Evolutionary conservation across 805 yeast genomes (phyloP).

Genomic region (Sungouiella thailandica): DNA sequence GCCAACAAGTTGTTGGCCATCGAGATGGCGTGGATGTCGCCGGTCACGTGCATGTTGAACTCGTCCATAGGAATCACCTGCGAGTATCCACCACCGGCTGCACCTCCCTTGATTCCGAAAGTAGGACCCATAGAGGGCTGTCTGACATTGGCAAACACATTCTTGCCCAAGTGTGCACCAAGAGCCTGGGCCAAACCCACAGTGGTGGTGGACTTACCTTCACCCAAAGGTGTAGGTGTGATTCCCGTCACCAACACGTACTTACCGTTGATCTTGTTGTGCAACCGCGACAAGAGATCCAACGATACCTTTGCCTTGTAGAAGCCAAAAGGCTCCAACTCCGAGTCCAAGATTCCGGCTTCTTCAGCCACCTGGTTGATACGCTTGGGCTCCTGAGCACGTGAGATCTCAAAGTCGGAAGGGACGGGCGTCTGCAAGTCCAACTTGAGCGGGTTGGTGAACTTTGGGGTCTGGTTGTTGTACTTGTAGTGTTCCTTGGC

Average conservation of each 20-base stretch:
- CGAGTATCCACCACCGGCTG: constrained; percentile 87
- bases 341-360: constrained; percentile 61
- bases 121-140: constrained; percentile 91
- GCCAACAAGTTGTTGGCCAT: constrained; percentile 78
- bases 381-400: constrained; percentile 68
- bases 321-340: constrained; percentile 70
- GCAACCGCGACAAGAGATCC: constrained; percentile 56
- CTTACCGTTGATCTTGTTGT: constrained; percentile 59
- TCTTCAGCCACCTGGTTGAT: constrained; percentile 66
- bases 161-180: constrained; percentile 66
- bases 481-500: constrained; percentile 49
- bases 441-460: constrained; percentile 53
- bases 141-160: constrained; percentile 76
- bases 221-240: constrained; percentile 83
- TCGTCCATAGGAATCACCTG: constrained; percentile 89
- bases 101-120: constrained; percentile 85
- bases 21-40: constrained; percentile 81
- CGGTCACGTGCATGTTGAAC: constrained; percentile 80
- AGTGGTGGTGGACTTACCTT: constrained; percentile 81
- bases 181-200: constrained; percentile 78
- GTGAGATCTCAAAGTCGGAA: constrained; percentile 72
- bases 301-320: constrained; percentile 74
- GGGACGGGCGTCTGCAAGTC: constrained; percentile 65
- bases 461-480: constrained; percentile 39
- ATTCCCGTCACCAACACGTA: constrained; percentile 78